A percentile compares a stretch with the other conserved stretches of the same genome.
phyloP scores from a whole-genome alignment of 495 filamentous ascomycete genomes.

The Aspergillus saccharolyticus region DNA sequence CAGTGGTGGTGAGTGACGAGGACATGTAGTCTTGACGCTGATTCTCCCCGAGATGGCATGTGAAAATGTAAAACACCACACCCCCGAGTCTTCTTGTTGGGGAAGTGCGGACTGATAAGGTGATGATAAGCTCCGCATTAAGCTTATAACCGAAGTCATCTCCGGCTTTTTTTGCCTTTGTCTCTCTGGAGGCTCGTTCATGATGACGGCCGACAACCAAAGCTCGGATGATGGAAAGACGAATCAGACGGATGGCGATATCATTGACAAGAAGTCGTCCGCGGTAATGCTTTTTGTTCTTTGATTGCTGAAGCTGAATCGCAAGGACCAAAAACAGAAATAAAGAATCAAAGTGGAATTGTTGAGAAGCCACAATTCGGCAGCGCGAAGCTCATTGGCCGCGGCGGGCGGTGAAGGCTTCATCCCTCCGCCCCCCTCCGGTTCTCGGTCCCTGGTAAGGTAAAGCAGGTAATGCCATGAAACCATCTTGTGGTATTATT shows the following conservation, averaged over 20 bases:
- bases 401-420: conserved; percentile 6
- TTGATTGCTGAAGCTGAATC: neutral
- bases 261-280: neutral
- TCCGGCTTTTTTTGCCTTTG: neutral
- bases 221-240: neutral
- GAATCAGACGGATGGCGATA: neutral
- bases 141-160: neutral
- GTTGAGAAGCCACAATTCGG: conserved; percentile 16
- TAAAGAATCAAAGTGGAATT: conserved; percentile 2
- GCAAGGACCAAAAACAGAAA: neutral
- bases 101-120: neutral
- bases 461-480: neutral
- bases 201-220: too few species aligned
- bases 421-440: conserved; percentile 7
- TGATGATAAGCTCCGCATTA: neutral
- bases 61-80: too few species aligned
- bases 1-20: too few species aligned
- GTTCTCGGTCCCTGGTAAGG: conserved; percentile 8
- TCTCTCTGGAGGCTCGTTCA: neutral
- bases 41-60: too few species aligned
- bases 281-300: neutral
- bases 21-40: too few species aligned
- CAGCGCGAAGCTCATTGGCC: conserved; percentile 5
- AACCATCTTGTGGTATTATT: neutral
- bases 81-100: neutral